phyloP scores from a whole-genome alignment of 2,329 filamentous ascomycete genomes.

The Pseudogymnoascus sp. region DNA sequence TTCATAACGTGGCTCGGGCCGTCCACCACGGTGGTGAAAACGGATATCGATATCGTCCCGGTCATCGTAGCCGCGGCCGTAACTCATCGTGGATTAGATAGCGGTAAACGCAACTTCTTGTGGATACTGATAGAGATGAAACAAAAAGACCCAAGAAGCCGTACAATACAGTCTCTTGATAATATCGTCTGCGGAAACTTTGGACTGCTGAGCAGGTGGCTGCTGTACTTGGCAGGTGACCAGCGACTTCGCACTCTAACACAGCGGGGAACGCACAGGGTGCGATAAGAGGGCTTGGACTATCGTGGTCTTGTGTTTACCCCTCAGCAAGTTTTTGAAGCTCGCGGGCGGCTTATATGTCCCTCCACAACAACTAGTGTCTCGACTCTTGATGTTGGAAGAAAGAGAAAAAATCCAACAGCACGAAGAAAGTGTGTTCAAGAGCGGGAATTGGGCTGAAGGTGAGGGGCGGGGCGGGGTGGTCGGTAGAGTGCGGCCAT shows the following conservation, averaged over 20 bases:
- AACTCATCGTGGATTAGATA: constrained; percentile 5
- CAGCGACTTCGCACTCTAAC: neutral
- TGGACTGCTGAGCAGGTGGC: neutral
- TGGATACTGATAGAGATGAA: neutral
- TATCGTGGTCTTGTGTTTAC: constrained; percentile 1
- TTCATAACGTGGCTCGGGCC: constrained; percentile 13
- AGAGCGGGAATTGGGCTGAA: constrained; percentile 3
- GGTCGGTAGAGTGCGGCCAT: neutral
- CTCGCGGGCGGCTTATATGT: constrained; percentile 7
- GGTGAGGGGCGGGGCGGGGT: constrained; percentile 8
- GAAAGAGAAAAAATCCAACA: constrained; percentile 3
- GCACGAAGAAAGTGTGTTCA: neutral
- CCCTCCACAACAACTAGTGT: neutral
- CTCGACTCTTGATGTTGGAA: constrained; percentile 1
- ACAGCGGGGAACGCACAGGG: neutral
- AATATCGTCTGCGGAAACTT: constrained; percentile 1
- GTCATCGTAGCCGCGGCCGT: constrained; percentile 38
- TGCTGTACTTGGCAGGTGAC: constrained; percentile 2
- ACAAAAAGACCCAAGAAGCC: neutral
- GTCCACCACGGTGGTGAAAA: constrained; percentile 31
- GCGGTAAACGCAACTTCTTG: neutral
- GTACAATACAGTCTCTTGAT: neutral
- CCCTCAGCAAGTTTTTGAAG: constrained; percentile 5
- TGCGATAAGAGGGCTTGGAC: neutral
- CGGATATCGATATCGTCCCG: constrained; percentile 50